Conservation (phyloP, 306 rosid genomes). For the Casuarina glauca region DNA sequence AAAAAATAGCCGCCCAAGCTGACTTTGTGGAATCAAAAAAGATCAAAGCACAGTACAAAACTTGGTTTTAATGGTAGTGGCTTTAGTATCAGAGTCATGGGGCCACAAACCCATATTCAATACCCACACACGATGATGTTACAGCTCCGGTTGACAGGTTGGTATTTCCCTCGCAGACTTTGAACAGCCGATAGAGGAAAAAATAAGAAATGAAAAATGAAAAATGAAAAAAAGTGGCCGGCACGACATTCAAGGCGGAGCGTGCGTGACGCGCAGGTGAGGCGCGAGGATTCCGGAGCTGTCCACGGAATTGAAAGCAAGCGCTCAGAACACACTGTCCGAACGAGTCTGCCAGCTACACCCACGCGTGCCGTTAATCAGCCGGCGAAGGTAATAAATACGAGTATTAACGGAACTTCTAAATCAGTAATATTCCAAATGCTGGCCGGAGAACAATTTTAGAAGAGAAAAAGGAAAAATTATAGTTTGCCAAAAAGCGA, state of each 20-base stretch:
- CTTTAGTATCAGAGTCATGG: neutral
- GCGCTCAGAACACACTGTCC: constrained; percentile 28
- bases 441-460: neutral
- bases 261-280: constrained; percentile 20
- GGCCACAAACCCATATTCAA: neutral
- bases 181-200: neutral
- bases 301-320: constrained; percentile 4
- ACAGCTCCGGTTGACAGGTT: neutral
- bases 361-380: constrained; percentile 31
- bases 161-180: neutral
- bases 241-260: constrained; percentile 22
- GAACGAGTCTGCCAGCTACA: constrained; percentile 32
- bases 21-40: too few species aligned
- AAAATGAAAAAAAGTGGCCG: neutral
- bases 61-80: too few species aligned
- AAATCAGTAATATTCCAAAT: neutral
- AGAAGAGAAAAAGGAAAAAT: too few species aligned
- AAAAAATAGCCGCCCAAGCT: too few species aligned
- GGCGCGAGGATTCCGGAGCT: constrained; percentile 7
- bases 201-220: neutral
- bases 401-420: neutral
- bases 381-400: neutral
- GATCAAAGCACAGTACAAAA: too few species aligned
- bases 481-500: too few species aligned
- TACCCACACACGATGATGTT: neutral